Conservation (phyloP, 371 early-diverging fungal species). For the Mortierella sp. region DNA sequence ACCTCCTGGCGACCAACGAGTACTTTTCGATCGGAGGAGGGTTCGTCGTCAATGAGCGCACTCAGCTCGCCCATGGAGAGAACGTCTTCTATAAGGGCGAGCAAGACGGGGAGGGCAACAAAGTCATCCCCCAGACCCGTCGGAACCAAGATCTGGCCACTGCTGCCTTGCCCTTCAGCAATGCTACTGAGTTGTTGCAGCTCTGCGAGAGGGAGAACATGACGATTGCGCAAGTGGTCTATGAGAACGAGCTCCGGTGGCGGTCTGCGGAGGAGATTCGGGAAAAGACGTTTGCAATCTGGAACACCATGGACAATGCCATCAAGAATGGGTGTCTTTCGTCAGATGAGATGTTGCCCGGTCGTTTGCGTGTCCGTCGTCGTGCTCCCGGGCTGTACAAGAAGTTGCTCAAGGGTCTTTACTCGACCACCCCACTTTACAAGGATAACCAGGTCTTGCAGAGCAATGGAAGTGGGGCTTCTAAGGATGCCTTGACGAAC, state of each 20-base stretch:
- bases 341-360: slow-evolving; percentile 79
- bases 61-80: slow-evolving; percentile 87
- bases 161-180: slow-evolving; percentile 90
- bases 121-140: slow-evolving; percentile 62
- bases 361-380: slow-evolving; percentile 86
- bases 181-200: slow-evolving; percentile 82
- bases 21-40: slow-evolving; percentile 97
- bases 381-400: slow-evolving; percentile 92
- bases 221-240: slow-evolving; percentile 97
- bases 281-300: slow-evolving; percentile 81
- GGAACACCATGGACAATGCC: slow-evolving; percentile 95
- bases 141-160: slow-evolving; percentile 79
- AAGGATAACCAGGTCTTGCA: slow-evolving; percentile 32
- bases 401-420: slow-evolving; percentile 87
- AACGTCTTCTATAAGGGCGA: slow-evolving; percentile 86
- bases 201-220: slow-evolving; percentile 87
- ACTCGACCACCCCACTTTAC: slow-evolving; percentile 66
- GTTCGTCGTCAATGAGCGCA: slow-evolving; percentile 94
- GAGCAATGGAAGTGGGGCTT: slow-evolving; percentile 5
- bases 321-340: slow-evolving; percentile 82
- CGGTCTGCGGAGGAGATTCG: slow-evolving; percentile 84
- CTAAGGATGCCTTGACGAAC: slow-evolving; percentile 42
- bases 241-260: slow-evolving; percentile 95
- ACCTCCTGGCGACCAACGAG: slow-evolving; percentile 92
- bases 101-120: slow-evolving; percentile 59